Conservation (phyloP, 495 filamentous ascomycete genomes). For the Parathielavia appendiculata region DNA sequence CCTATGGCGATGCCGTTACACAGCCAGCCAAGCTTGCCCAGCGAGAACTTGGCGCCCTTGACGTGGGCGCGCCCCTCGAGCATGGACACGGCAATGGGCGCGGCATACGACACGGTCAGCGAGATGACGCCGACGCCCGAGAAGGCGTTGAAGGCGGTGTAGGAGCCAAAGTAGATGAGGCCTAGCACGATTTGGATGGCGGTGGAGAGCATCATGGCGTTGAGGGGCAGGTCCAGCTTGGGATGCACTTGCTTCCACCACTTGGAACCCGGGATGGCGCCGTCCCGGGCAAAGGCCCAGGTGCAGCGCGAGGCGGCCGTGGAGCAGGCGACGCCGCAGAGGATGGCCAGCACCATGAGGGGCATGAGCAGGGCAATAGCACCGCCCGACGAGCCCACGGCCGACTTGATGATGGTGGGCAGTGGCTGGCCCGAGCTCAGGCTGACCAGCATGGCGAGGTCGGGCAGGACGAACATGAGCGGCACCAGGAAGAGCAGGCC, state of each 20-base stretch:
- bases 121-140: conserved; percentile 59
- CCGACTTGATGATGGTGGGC: conserved; percentile 42
- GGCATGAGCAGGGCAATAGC: conserved; percentile 46
- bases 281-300: conserved; percentile 59
- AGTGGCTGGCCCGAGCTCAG: conserved; percentile 40
- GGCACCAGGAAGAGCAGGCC: conserved; percentile 48
- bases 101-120: conserved; percentile 53
- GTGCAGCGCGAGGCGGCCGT: conserved; percentile 55
- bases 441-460: conserved; percentile 40
- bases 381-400: conserved; percentile 42
- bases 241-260: conserved; percentile 47
- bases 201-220: conserved; percentile 49
- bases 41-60: conserved; percentile 49
- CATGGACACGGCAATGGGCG: conserved; percentile 54
- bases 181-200: conserved; percentile 42
- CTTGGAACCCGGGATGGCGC: conserved; percentile 51
- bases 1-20: conserved; percentile 53
- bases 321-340: conserved; percentile 59
- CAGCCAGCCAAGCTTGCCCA: conserved; percentile 50
- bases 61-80: conserved; percentile 49
- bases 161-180: conserved; percentile 51
- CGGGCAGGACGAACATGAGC: conserved; percentile 46
- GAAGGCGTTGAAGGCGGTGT: conserved; percentile 54
- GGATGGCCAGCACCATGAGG: conserved; percentile 47
- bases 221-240: conserved; percentile 45